Evolutionary conservation across 108 stramenopile species (phyloP).

Genomic region (Epithemia pelagica): DNA sequence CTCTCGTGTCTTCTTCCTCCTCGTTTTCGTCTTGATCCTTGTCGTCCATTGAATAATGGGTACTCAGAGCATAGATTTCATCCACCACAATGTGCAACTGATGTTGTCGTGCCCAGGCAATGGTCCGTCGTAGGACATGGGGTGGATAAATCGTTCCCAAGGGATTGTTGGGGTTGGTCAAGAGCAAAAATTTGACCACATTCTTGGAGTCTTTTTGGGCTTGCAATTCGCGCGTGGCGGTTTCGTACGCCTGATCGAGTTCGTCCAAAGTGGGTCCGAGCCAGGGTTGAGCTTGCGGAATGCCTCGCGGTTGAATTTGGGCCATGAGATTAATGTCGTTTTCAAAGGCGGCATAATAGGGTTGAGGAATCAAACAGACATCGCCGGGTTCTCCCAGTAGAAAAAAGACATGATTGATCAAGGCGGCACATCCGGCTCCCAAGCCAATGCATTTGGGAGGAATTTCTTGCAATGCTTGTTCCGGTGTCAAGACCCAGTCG

Average conservation of each 20-base stretch:
- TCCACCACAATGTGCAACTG: conserved; percentile 79
- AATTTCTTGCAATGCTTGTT: conserved; percentile 46
- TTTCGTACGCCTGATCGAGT: conserved; percentile 60
- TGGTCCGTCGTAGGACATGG: conserved; percentile 32
- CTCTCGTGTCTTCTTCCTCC: background rate
- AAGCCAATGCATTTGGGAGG: conserved; percentile 62
- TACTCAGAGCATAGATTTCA: conserved; percentile 82
- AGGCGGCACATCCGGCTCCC: conserved; percentile 59
- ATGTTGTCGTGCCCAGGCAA: conserved; percentile 68
- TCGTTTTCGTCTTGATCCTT: too few relatives aligned
- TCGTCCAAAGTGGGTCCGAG: conserved; percentile 59
- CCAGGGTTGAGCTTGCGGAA: conserved; percentile 45
- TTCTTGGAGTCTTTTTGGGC: conserved; percentile 32
- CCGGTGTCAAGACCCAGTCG: conserved; percentile 28
- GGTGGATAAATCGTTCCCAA: conserved; percentile 68
- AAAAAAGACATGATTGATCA: conserved; percentile 63
- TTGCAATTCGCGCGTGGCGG: too few relatives aligned
- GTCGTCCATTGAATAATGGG: conserved; percentile 3
- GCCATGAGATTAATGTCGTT: conserved; percentile 64
- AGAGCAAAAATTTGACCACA: conserved; percentile 56
- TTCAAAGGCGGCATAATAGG: conserved; percentile 93
- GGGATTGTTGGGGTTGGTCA: conserved; percentile 93
- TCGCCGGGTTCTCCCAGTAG: conserved; percentile 76
- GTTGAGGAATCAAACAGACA: conserved; percentile 84
- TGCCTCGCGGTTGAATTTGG: conserved; percentile 55